Percentiles rank a stretch among this genome's conserved stretches.
Evolutionary conservation across 2,329 filamentous ascomycete species (phyloP).

Genomic region (Xylariaceae sp.): DNA sequence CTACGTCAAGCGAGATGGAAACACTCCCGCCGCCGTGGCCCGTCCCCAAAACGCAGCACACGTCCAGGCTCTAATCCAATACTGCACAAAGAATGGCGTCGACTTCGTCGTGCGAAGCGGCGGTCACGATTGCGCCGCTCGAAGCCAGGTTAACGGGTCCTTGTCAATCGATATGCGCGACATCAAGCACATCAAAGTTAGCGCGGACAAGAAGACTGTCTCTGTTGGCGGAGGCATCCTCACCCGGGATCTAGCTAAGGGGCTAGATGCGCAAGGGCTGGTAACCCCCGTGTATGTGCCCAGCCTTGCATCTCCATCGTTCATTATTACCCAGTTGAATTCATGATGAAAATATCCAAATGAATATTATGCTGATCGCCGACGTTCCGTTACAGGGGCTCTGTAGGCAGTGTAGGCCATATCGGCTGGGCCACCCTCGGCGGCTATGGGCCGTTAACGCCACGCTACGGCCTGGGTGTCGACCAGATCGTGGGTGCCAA

Average conservation of each 20-base stretch:
- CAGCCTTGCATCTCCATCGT: too few relatives aligned
- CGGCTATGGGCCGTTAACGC: constrained; percentile 33
- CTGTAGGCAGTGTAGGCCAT: constrained; percentile 29
- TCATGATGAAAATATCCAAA: neutral
- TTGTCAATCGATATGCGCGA: constrained; percentile 39
- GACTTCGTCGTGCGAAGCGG: constrained; percentile 31
- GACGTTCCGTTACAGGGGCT: constrained; percentile 6
- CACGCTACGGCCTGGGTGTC: constrained; percentile 33
- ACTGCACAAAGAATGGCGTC: constrained; percentile 16
- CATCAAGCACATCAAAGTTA: constrained; percentile 32
- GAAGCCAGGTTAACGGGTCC: constrained; percentile 27
- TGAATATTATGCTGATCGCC: neutral
- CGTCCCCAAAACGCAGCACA: constrained; percentile 20
- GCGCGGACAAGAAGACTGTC: constrained; percentile 27
- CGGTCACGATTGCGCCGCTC: constrained; percentile 34
- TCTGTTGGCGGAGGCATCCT: constrained; percentile 37
- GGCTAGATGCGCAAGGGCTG: constrained; percentile 30
- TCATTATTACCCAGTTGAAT: neutral
- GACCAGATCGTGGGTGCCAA: constrained; percentile 37
- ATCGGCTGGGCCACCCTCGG: constrained; percentile 34
- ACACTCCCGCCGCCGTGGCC: constrained; percentile 14
- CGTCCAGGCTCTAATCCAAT: constrained; percentile 19
- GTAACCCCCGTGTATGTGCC: constrained; percentile 24
- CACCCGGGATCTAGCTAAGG: constrained; percentile 25
- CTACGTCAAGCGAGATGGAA: constrained; percentile 6